Base-by-base conservation (phyloP, 2,329 filamentous ascomycete species). In the Aureobasidium vineae region DNA sequence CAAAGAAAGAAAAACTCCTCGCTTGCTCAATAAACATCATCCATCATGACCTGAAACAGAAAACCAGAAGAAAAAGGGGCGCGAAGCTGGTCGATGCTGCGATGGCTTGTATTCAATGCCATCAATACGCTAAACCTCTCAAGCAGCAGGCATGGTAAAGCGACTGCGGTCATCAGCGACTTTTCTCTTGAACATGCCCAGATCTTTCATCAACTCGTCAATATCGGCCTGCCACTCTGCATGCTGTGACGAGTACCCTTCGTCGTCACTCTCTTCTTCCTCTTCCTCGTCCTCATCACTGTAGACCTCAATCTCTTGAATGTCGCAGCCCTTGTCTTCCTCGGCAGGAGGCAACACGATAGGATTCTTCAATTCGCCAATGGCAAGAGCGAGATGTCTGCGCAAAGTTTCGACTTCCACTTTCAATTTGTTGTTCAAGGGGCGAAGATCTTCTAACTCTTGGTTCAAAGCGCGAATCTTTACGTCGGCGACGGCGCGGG, bases 311-410 rank as follows among this genome's bases (percentile, higher is more conserved):
- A 50, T 41, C 23, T 31, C 36, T 6, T 63, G 21, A 3, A 50
- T 19, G n/a, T 41, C 59, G 13, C 15, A 28, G 4, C 23, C 49
- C 11, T 68, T 69, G 71, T 76, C 73, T 71, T 80, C 68, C 66
- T 77, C 72, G 71, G 74, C 71, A 72, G 74, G 73, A 7, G 81
- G 81, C 38, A 83, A 68, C 36, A 92, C 88, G 70, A 99, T 97
- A 0, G 95, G 95, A 74, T 98, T 97, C 81, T 91, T 94, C 71
- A 97, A 79, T 74, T 91, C 93, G 63, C 88, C 86, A 26, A 98
- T 83, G 1, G 92, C 94, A 61, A 99, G 85, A 72, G 91, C 92
- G 60, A 99, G 82, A 78, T 99, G 95, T 68, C 95, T 83, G 69
- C 92, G 85, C 72, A 98, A 79, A 0, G 93, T 90, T 74, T 97